Base-by-base conservation (phyloP, 306 rosid genomes). In the Fragaria nilgerrensis region DNA sequence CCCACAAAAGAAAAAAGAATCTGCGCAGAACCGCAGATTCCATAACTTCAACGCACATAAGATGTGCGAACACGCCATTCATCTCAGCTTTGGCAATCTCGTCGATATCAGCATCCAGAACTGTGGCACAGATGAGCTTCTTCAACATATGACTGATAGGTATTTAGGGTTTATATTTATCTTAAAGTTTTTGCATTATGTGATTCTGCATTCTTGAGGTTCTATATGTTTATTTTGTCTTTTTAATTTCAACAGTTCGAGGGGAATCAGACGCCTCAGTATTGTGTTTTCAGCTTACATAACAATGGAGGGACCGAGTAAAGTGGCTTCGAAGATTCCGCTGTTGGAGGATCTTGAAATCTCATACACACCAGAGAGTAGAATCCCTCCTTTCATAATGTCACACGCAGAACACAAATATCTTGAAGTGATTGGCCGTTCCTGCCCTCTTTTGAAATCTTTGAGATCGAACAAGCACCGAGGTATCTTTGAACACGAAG, bases 51-150 rank as follows among this genome's bases (percentile, higher is more conserved):
- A 49, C 7, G 55, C 5, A 16, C 55, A 49, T 67, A 2, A 15
- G 20, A 32, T 88, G 76, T 86, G 94, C 58, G 68, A 55, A 45
- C 84, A 72, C n/a, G 89, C 89, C 8, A 22, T 90, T 59, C 83
- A 89, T 32, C 84, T 68, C n/a, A 87, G 91, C 72, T 39, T 5
- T 15, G 74, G 58, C 5, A 73, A 79, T 5, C 75, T 88, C 69
- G 32, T 79, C 6, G 87, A 84, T 59, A 78, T 86, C 61, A 82
- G 58, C 29, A 34, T 88, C 62, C 55, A 16, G 83, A 86, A 82
- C 66, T 82, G 84, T 55, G 83, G 78, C 19, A 78, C 79, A 48
- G 77, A 86, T 27, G 76, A 76, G 25, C 84, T 88, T 48, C 90
- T 90, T 29, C 55, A 13, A 13, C 68, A 85, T 43, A 83, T 89